Evolutionary conservation across 2,329 filamentous ascomycete species (phyloP).

Genomic region (Aspergillus proliferans): DNA sequence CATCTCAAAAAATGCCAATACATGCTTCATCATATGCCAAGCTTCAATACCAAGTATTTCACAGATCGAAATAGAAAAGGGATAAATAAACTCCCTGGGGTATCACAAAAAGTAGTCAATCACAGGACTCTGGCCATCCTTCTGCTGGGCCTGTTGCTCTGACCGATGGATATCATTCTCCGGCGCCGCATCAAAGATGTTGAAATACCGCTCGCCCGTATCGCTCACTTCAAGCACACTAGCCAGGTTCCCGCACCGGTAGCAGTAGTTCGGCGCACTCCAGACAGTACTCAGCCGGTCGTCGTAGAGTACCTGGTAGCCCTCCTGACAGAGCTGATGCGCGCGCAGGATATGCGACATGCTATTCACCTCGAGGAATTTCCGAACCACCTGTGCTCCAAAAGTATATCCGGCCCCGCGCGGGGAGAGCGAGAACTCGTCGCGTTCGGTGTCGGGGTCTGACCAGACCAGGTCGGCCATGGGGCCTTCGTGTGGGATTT

Average conservation of each 20-base stretch:
- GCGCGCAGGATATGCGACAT: slow-evolving; percentile 97
- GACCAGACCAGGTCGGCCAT: slow-evolving; percentile 99
- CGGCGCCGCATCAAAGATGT: slow-evolving; percentile 93
- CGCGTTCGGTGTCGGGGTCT: slow-evolving; percentile 91
- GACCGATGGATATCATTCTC: slow-evolving; percentile 80
- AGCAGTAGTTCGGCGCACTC: slow-evolving; percentile 96
- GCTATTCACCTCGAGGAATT: slow-evolving; percentile 92
- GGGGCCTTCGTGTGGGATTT: slow-evolving; percentile 96
- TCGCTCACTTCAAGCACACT: slow-evolving; percentile 95
- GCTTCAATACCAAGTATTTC: slow-evolving; percentile 17
- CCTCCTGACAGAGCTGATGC: slow-evolving; percentile 98
- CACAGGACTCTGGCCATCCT: slow-evolving; percentile 65
- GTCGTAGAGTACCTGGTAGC: slow-evolving; percentile 94
- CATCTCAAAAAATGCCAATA: slow-evolving; percentile 19
- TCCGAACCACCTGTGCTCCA: slow-evolving; percentile 94
- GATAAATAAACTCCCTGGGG: slow-evolving; percentile 2
- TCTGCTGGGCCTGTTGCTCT: slow-evolving; percentile 68
- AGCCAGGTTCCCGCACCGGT: slow-evolving; percentile 93
- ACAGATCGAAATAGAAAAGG: slow-evolving; percentile 4
- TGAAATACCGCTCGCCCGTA: slow-evolving; percentile 88
- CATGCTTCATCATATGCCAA: slow-evolving; percentile 22
- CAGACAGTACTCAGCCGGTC: slow-evolving; percentile 92
- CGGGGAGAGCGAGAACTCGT: slow-evolving; percentile 92
- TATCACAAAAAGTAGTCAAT: slow-evolving; percentile 66
- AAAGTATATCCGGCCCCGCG: slow-evolving; percentile 96